Percentiles rank a stretch among this genome's conserved stretches.
phyloP scores from a whole-genome alignment of 176 grass and related monocot genomes.

The Musa schizocarpa region DNA sequence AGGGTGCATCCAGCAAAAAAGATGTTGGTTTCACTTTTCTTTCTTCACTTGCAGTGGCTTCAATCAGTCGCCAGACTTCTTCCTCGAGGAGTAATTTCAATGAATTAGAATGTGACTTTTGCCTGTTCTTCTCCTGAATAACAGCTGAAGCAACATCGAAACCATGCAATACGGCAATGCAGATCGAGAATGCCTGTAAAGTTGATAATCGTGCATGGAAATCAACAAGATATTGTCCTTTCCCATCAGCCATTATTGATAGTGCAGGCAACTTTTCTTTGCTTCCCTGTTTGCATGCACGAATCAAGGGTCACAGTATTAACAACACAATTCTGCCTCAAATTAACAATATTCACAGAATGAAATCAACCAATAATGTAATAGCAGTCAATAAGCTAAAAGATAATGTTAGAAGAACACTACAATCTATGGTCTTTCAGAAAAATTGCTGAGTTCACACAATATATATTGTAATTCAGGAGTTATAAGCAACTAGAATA shows the following conservation, averaged over 20 bases:
- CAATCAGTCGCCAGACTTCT: constrained; percentile 70
- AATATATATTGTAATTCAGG: too few relatives aligned
- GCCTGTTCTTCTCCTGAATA: constrained; percentile 57
- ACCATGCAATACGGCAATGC: constrained; percentile 67
- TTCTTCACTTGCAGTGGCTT: constrained; percentile 62
- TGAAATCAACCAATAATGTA: too few relatives aligned
- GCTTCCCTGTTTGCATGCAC: constrained; percentile 56
- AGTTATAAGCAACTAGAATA: too few relatives aligned
- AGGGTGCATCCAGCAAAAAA: constrained; percentile 37
- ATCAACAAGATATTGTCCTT: constrained; percentile 60
- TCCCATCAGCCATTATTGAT: constrained; percentile 47
- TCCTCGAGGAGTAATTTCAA: constrained; percentile 79
- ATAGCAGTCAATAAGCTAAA: too few relatives aligned
- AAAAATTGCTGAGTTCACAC: too few relatives aligned
- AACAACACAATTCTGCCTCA: too few relatives aligned
- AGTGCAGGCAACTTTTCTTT: constrained; percentile 72
- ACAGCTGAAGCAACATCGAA: constrained; percentile 54
- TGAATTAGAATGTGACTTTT: constrained; percentile 67
- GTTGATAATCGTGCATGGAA: constrained; percentile 71
- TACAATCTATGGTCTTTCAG: too few relatives aligned
- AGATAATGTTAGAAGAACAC: too few relatives aligned
- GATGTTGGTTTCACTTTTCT: constrained; percentile 51
- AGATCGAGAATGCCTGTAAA: constrained; percentile 80
- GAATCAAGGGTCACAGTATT: too few relatives aligned
- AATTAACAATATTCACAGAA: too few relatives aligned